A percentile compares a stretch with the other conserved stretches of the same genome.
Evolutionary conservation across 179 eudicot species (phyloP).

Genomic region (Spinacia oleracea): DNA sequence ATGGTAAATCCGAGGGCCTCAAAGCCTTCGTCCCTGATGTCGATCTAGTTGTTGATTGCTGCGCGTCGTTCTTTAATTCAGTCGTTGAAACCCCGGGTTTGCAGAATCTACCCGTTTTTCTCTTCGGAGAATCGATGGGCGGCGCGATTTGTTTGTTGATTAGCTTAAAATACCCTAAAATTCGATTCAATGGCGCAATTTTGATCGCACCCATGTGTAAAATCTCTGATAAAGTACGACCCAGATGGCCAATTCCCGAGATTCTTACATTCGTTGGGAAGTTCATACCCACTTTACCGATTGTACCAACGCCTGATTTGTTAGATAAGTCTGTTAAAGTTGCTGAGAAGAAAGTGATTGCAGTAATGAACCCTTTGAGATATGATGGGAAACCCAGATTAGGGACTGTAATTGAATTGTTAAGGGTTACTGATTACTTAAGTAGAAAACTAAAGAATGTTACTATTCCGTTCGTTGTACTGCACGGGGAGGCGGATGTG

Average conservation of each 20-base stretch:
- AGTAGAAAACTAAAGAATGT: slow-evolving; percentile 50
- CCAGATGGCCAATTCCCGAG: slow-evolving; percentile 81
- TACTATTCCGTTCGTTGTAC: slow-evolving; percentile 59
- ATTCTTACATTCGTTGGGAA: slow-evolving; percentile 50
- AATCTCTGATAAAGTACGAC: slow-evolving; percentile 65
- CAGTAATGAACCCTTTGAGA: slow-evolving; percentile 67
- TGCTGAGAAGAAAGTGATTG: slow-evolving; percentile 58
- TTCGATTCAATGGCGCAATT: slow-evolving; percentile 57
- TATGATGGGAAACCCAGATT: slow-evolving; percentile 78
- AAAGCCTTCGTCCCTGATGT: slow-evolving; percentile 67
- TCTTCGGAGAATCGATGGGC: slow-evolving; percentile 90
- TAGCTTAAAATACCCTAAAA: slow-evolving; percentile 30
- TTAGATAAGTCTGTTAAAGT: slow-evolving; percentile 70
- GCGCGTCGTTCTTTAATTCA: slow-evolving; percentile 43
- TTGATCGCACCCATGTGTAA: slow-evolving; percentile 89
- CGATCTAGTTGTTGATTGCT: slow-evolving; percentile 56
- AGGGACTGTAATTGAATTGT: slow-evolving; percentile 78
- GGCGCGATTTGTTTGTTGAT: slow-evolving; percentile 79
- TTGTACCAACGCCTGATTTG: slow-evolving; percentile 77
- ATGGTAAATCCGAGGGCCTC: slow-evolving; percentile 75
- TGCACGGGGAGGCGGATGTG: slow-evolving; percentile 82
- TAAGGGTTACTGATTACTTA: slow-evolving; percentile 71
- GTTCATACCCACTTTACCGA: slow-evolving; percentile 66
- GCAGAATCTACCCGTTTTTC: slow-evolving; percentile 41
- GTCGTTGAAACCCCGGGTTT: slow-evolving; percentile 23